Evolutionary conservation across 2,329 filamentous ascomycete species (phyloP).

Genomic region (Penicillium occitanis): DNA sequence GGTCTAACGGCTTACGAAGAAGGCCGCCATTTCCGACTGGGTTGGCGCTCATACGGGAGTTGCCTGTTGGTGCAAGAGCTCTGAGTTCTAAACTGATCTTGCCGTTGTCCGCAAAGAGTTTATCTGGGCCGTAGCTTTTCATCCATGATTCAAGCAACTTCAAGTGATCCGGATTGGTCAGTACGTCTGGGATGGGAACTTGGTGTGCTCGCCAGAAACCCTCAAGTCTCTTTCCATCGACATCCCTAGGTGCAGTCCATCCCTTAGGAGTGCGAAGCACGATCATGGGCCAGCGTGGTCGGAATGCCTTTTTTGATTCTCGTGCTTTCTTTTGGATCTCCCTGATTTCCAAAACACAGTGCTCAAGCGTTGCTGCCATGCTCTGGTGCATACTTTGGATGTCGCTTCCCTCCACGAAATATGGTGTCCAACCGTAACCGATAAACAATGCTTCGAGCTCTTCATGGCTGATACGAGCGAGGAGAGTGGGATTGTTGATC

Average conservation of each 20-base stretch:
- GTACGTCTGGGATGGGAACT: slow-evolving; percentile 70
- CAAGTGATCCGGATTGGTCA: slow-evolving; percentile 64
- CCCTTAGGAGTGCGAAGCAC: slow-evolving; percentile 75
- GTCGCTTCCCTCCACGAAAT: slow-evolving; percentile 76
- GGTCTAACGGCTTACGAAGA: slow-evolving; percentile 64
- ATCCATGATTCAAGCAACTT: slow-evolving; percentile 74
- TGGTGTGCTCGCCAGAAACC: slow-evolving; percentile 81
- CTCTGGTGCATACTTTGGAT: slow-evolving; percentile 75
- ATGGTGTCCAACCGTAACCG: slow-evolving; percentile 76
- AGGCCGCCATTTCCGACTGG: slow-evolving; percentile 71
- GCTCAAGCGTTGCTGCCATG: slow-evolving; percentile 74
- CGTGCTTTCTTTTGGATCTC: slow-evolving; percentile 70
- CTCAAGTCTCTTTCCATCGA: slow-evolving; percentile 68
- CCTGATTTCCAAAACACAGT: slow-evolving; percentile 68
- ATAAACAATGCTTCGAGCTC: slow-evolving; percentile 68
- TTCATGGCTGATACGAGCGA: slow-evolving; percentile 71
- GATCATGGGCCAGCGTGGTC: slow-evolving; percentile 77
- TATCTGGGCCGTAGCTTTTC: slow-evolving; percentile 71
- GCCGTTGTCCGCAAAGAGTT: slow-evolving; percentile 65
- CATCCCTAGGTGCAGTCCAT: slow-evolving; percentile 72
- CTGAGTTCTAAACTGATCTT: slow-evolving; percentile 63
- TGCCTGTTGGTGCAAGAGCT: slow-evolving; percentile 64
- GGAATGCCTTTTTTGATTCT: slow-evolving; percentile 66
- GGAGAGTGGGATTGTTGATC: slow-evolving; percentile 75
- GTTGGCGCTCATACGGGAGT: slow-evolving; percentile 73